Evolutionary conservation across 2,329 filamentous ascomycete species (phyloP), one percentile per base, ranked within the genome.

Genomic region (Colletotrichum neosansevieriae): DNA sequence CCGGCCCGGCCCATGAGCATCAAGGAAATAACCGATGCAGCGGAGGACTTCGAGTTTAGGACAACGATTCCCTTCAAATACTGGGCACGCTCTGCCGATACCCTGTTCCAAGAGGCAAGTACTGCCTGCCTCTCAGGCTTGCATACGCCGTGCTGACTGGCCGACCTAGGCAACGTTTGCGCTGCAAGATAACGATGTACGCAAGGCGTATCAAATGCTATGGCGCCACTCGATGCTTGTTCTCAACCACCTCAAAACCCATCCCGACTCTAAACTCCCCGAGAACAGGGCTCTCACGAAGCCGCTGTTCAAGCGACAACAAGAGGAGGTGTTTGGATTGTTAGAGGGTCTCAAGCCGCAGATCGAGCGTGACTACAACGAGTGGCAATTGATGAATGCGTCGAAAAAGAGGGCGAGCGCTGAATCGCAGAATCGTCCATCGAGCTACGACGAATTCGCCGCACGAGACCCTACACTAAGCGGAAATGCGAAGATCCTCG

Each of bases 201-300:
- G 94, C 74, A 92, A 96, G 76, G 93, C 95, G 4, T 99, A 97
- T 78, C 87, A 98, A 62, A 89, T 98, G 67, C 88, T 97, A n/a
- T 93, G 96, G 77, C 90, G 96, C 73, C 94, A 97, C 80, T 94
- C 94, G 10, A 86, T 91, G 60, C 89, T 99, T n/a, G 88, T 97
- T 24, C 83, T 97, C 32, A 88, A 93, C 6, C 86, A 91, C 61
- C 84, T 99, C 9, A 85, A 88, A 0, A 86, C 83, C 1, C 96
- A 98, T 74, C 94, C 95, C 1, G 89, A 96, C 63, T 88, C 88
- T 51, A 91, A 88, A 72, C 86, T 89, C 7, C 85, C 88, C 10
- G 88, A 91, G 40, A 90, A 89, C 9, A 88, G 88, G 51, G 88
- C 85, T 60, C 85, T 89, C 2, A 86, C 95, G 24, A 84, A 78